Base-by-base conservation (phyloP, 192 early-diverging fungal species). In the Geranomyces variabilis region DNA sequence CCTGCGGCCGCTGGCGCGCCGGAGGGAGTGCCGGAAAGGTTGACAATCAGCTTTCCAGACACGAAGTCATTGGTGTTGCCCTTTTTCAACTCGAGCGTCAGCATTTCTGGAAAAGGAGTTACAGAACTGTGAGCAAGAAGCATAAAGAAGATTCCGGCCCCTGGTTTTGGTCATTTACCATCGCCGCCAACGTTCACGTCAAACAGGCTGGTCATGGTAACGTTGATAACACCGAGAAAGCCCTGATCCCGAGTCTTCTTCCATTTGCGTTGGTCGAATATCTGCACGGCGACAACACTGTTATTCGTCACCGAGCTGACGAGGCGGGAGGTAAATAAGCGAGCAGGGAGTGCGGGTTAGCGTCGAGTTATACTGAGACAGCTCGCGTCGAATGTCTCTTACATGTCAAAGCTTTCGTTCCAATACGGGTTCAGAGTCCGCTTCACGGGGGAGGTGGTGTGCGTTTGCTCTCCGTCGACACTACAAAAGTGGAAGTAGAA, bases 191-290 rank as follows among this genome's bases (percentile, higher is more conserved):
- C 66, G 57, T 85, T 81, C 22, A 95, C 75, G 76, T 96, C 87
- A 70, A 98, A 89, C 45, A 95, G 84, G 78, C 90, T 87, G 55
- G 90, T 85, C 70, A 97, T 85, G 58, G 90, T 88, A 26, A 96
- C 83, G 72, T 95, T 95, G 70, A 94, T 86, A 55, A 95, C 93
- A 44, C 95, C 94, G 33, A 97, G 82, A 71, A 98, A 98, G 7
- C 82, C 83, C 67, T 86, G 79, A 49, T 85, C 77, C 48, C 46
- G 74, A 22, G 69, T 67, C 61, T 86, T 94, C 77, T 96, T 95
- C 79, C 94, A 98, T 74, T 96, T 96, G 75, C 91, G 89, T 83
- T 98, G 95, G 82, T 98, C 96, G 86, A 98, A 98, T 34, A 98
- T 90, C 83, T 98, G 96, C 65, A 96, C 90, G 3, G 94, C 91